Percentiles rank a stretch among this genome's conserved stretches.
Evolutionary conservation across 306 rosid species (phyloP).

Genomic region (Casuarina cunninghamiana): DNA sequence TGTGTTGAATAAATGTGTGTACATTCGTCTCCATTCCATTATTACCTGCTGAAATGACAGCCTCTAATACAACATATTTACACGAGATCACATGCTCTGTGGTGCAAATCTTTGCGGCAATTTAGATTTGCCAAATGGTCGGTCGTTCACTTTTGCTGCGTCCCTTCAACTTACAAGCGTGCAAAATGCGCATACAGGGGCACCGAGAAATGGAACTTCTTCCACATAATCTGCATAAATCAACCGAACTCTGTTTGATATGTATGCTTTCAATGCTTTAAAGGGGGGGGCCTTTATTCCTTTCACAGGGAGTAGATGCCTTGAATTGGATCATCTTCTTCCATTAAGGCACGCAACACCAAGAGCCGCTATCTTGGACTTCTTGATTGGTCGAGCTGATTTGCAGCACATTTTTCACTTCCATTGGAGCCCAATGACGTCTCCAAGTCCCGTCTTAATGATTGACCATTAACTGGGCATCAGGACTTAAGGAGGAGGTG

Average conservation of each 20-base stretch:
- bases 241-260: background rate
- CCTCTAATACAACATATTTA: background rate
- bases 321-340: slow-evolving; percentile 16
- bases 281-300: slow-evolving; percentile 30
- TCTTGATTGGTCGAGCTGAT: background rate
- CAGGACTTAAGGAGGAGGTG: background rate
- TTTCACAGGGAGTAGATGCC: slow-evolving; percentile 10
- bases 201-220: too few relatives aligned
- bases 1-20: too few relatives aligned
- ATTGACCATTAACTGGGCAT: background rate
- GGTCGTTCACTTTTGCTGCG: too few relatives aligned
- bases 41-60: background rate
- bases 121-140: too few relatives aligned
- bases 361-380: slow-evolving; percentile 34
- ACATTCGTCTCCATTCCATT: too few relatives aligned
- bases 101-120: too few relatives aligned
- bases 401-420: background rate
- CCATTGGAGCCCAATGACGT: background rate
- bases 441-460: background rate
- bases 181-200: too few relatives aligned
- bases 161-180: too few relatives aligned
- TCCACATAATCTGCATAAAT: too few relatives aligned
- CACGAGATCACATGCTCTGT: background rate
- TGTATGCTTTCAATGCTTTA: background rate
- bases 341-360: too few relatives aligned